phyloP scores from a whole-genome alignment of 495 filamentous ascomycete species.

The Gamarada debralockiae region DNA sequence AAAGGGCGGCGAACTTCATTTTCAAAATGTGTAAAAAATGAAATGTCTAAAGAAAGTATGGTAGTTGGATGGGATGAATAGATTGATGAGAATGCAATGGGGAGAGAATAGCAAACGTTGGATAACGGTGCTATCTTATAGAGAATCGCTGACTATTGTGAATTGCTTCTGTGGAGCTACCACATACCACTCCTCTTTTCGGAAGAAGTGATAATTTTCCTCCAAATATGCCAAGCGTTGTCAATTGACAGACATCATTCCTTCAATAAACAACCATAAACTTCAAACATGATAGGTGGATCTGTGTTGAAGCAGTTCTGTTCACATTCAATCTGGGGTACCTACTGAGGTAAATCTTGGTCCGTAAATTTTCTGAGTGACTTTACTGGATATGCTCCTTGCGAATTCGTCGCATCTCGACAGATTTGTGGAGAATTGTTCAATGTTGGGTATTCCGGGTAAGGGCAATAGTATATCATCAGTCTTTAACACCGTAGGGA shows the following conservation, averaged over 20 bases:
- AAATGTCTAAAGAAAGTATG: neutral
- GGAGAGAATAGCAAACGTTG: no score
- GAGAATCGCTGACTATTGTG: neutral
- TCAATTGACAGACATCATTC: neutral
- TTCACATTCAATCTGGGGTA: no score
- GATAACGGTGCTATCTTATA: neutral
- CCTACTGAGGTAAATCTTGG: no score
- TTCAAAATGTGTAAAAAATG: neutral
- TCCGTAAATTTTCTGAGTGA: no score
- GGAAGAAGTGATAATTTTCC: neutral
- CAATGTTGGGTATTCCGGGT: no score
- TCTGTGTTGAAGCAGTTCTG: no score
- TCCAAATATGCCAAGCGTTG: neutral
- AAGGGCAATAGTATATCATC: no score
- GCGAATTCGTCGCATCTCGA: no score
- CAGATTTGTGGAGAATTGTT: no score
- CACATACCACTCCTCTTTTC: neutral
- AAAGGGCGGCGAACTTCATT: neutral
- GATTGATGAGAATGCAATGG: no score
- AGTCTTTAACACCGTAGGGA: no score
- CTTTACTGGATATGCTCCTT: no score
- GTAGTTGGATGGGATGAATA: neutral
- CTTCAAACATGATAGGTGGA: neutral
- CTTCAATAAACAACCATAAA: neutral
- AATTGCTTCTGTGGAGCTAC: neutral